Evolutionary conservation across 495 filamentous ascomycete genomes (phyloP).

Genomic region (Penicillium odoratum): DNA sequence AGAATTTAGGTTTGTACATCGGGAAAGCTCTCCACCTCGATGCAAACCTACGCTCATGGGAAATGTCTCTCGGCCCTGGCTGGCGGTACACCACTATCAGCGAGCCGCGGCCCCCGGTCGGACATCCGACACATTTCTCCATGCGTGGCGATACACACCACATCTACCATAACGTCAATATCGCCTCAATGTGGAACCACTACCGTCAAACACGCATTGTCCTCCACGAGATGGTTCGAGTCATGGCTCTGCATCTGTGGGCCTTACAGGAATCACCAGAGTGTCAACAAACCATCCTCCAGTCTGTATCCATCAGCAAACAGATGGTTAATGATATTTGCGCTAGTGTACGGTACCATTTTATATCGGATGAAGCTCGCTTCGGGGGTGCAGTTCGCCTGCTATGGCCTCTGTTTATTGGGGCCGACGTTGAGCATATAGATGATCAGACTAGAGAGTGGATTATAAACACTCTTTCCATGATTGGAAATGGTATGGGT

Average conservation of each 20-base stretch:
- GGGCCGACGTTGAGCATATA: neutral
- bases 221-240: constrained; percentile 15
- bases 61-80: constrained; percentile 5
- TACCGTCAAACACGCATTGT: constrained; percentile 19
- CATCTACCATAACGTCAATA: constrained; percentile 2
- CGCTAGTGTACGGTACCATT: constrained; percentile 18
- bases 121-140: neutral
- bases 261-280: neutral
- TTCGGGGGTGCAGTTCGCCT: constrained; percentile 15
- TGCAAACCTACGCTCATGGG: constrained; percentile 14
- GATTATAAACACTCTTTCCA: constrained; percentile 9
- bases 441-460: constrained; percentile 2
- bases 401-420: constrained; percentile 23
- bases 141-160: constrained; percentile 6
- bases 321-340: constrained; percentile 18
- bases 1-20: neutral
- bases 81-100: constrained; percentile 6
- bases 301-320: constrained; percentile 9
- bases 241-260: constrained; percentile 1
- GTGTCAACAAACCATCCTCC: constrained; percentile 6
- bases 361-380: constrained; percentile 7
- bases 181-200: constrained; percentile 19
- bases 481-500: constrained; percentile 10
- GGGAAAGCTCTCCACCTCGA: constrained; percentile 16
- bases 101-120: neutral